These are phyloP conservation scores for Allodekkera sacchari DNA, from an alignment of 805 yeast species.

Conservation along the genomic window DNA sequence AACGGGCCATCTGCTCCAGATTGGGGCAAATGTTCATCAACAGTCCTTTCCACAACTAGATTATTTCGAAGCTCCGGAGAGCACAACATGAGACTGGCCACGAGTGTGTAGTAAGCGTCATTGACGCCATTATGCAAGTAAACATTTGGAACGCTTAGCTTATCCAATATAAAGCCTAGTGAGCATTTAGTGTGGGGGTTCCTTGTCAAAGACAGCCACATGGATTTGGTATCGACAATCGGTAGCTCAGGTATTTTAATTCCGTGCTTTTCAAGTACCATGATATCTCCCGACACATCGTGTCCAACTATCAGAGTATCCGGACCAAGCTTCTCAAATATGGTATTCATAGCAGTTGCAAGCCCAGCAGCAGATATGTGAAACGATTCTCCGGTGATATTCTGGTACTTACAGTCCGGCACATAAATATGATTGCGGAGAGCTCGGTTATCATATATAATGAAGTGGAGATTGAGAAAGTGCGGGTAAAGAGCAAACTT, in stretches of 20 bases:
- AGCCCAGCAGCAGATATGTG: conserved; percentile 11
- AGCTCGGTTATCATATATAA: conserved; percentile 15
- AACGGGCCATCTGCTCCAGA: background rate
- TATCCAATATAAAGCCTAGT: conserved; percentile 19
- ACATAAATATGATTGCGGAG: conserved; percentile 17
- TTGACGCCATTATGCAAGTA: conserved; percentile 26
- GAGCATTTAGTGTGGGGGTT: conserved; percentile 10
- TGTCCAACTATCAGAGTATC: conserved; percentile 22
- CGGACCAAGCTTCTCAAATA: conserved; percentile 10
- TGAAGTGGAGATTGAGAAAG: conserved; percentile 20
- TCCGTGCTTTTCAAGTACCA: conserved; percentile 10
- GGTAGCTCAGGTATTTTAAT: conserved; percentile 13
- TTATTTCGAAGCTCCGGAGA: conserved; percentile 20
- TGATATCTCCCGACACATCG: conserved; percentile 19
- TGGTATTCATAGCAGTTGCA: conserved; percentile 8
- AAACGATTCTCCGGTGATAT: conserved; percentile 22
- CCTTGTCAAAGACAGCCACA: conserved; percentile 18
- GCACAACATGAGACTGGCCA: conserved; percentile 18
- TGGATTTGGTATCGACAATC: conserved; percentile 21
- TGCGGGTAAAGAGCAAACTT: conserved; percentile 22
- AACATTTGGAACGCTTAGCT: conserved; percentile 20
- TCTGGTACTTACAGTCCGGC: conserved; percentile 19
- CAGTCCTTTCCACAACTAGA: conserved; percentile 4
- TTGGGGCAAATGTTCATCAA: conserved; percentile 1
- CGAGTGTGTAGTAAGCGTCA: conserved; percentile 24